Evolutionary conservation across 352 stramenopile genomes (phyloP), one percentile per base, ranked within the genome.

Genomic region (Globisporangium viniferum): DNA sequence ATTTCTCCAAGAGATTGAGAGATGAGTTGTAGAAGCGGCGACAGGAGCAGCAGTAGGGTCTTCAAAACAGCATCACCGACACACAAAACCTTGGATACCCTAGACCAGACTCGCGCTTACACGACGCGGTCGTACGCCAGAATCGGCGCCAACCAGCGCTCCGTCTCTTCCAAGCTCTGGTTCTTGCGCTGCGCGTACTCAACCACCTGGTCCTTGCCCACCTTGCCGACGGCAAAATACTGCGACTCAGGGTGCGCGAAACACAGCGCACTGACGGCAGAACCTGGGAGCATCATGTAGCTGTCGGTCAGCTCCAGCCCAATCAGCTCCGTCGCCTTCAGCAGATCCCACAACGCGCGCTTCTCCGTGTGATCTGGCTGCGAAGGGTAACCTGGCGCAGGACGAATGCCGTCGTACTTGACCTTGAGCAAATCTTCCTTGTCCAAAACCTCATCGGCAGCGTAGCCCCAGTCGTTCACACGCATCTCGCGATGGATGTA

Each of bases 331-430:
- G 98, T 82, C 5, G 94, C 96, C 71, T 98, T 94, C 41, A 99
- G 88, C 22, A 98, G 62, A 59, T 98, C 85, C 96, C 97, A 99
- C 83, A 99, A 93, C 44, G 89, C 97, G 20, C 76, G 80, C 82
- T 99, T 99, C 74, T 99, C 97, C 20, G 97, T 99, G 81, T 99
- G 97, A 76, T 99, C 97, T 14, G 97, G 97, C 77, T 99, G 96
- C 35, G 93, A 98, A 54, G 97, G 97, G 72, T 99, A 99, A 20
- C 97, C 97, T n/a, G 96, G 96, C 29, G 97, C 97, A 55, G 97
- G 97, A 68, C 97, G 90, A 70, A 99, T 99, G 66, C 97, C 97
- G 67, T 98, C 91, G 83, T 99, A 99, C 79, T 99, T 99, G 59
- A 99, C 94, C 82, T 99, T 99, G 29, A 99, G 82, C 39, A 99